Evolutionary conservation across 179 eudicot genomes (phyloP), one percentile per base, ranked within the genome.

Genomic region (Drosera spatulata): DNA sequence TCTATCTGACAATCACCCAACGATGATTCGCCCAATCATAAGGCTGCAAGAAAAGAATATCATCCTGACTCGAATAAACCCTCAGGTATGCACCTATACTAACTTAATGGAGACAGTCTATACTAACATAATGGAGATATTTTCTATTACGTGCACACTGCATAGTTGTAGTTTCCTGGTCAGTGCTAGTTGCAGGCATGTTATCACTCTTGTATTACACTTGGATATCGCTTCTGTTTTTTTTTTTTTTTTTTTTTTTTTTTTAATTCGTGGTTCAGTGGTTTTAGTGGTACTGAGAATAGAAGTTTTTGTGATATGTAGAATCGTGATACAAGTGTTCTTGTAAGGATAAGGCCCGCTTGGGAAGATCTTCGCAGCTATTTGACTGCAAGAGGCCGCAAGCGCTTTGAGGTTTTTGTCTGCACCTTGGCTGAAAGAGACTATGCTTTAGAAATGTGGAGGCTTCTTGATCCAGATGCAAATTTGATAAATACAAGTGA

Each of bases 361-460:
- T 93, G 99, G 99, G 96, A 89, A 75, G 95, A 86, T 58, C 81
- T 89, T n/a, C 85, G 86, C 55, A 82, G 80, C 70, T 86, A 89
- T 77, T 71, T 89, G 71, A 86, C 84, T 56, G 88, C 95, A 12
- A 82, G 85, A 84, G 95, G 95, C 41, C 82, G 97, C 58, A 90
- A 87, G 69, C 85, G 99, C 46, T 94, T 94, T 78, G 99, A 94
- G 71, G 99, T 94, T 66, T 94, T 75, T 76, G 97, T 90, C 71
- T 94, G 99, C 77, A 94, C 99, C 37, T 83, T 90, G 97, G 99
- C 99, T 64, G 99, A 94, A 82, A 86, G 96, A 69, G 99, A 94
- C 64, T 94, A 94, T 81, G 99, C 99, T 58, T 72, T 93, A 72
- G 99, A 93, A 79, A 93, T 93, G 99, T 94, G 99, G 99, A 79